These are phyloP conservation scores for Auriscalpium microsporum DNA, from an alignment of 768 basidiomycete species.

Conservation along the genomic window DNA sequence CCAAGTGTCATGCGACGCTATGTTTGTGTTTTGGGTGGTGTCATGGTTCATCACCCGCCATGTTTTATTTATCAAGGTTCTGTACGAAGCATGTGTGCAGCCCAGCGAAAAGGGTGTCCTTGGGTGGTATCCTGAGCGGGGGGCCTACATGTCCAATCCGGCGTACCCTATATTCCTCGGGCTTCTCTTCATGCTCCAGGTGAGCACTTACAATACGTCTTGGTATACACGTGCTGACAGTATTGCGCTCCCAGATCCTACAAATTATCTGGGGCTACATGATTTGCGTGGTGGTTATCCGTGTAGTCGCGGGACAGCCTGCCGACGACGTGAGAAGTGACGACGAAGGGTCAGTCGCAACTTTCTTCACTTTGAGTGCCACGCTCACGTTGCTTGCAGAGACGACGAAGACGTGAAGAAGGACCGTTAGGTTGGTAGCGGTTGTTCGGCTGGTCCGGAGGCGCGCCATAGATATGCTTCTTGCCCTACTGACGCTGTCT, in stretches of 20 bases:
- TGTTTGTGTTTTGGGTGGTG: slow-evolving; percentile 76
- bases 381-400: not conserved
- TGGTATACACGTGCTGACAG: slow-evolving; percentile 4
- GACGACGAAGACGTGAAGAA: not conserved
- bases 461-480: not conserved
- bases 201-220: slow-evolving; percentile 21
- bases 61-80: slow-evolving; percentile 65
- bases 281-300: slow-evolving; percentile 78
- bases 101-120: slow-evolving; percentile 39
- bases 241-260: slow-evolving; percentile 38
- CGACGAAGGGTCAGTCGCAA: slow-evolving; percentile 52
- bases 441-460: not conserved
- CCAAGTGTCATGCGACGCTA: slow-evolving; percentile 54
- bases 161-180: slow-evolving; percentile 40
- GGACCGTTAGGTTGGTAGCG: not conserved
- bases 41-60: slow-evolving; percentile 92
- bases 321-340: slow-evolving; percentile 86
- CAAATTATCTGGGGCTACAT: slow-evolving; percentile 81
- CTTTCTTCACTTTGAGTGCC: not conserved
- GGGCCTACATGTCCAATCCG: slow-evolving; percentile 44
- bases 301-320: slow-evolving; percentile 63
- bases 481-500: not conserved
- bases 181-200: slow-evolving; percentile 57
- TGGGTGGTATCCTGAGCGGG: slow-evolving; percentile 50
- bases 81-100: slow-evolving; percentile 53